Base-by-base conservation (phyloP, 768 basidiomycete species). In the Lactifluus subvellereus region DNA sequence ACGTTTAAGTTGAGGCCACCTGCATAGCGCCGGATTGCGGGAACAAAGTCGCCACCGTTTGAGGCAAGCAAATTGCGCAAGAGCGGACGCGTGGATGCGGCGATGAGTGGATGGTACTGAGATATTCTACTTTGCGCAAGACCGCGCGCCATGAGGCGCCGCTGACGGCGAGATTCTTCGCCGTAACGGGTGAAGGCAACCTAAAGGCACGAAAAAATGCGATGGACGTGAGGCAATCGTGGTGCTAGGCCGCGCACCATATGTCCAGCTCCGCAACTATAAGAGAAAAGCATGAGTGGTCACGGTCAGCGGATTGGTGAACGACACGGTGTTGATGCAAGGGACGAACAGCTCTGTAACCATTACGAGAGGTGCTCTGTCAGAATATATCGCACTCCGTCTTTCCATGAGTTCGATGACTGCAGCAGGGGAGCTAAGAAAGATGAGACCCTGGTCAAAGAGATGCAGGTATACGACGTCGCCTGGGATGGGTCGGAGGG, bases 341-440 rank as follows among this genome's bases (percentile, higher is more conserved):
- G 37, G 16, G 30, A 82, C 85, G 69, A 68, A 89, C 81, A 89
- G 76, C 56, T 91, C 87, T 27, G 85, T 83, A 14, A 75, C 77
- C 89, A 91, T 90, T 49, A 86, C 77, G 27, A 89, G 75, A 30
- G 76, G 74, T 0, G 87, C 87, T 71, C 86, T 88, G 74, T 90
- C 89, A 8, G 88, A 85, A 71, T 90, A 91, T 33, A 89, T 84
- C 9, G 80, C 75, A 7, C 88, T 86, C 35, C 83, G 80, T 69
- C 82, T 86, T 59, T 91, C 88, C 66, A 92, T 74, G 59, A 92
- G 73, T 40, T 89, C 88, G 43, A 77, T 75, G 0, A 79, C 81
- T 0, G 79, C 84, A 42, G 86, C 79, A 7, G 79, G 78, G 38
- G 80, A 81, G 72, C 84, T 87, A 56, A 90, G 68, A 73, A 91